Conservation (phyloP, 148 eudicot genomes). For the Nepenthes gracilis region DNA sequence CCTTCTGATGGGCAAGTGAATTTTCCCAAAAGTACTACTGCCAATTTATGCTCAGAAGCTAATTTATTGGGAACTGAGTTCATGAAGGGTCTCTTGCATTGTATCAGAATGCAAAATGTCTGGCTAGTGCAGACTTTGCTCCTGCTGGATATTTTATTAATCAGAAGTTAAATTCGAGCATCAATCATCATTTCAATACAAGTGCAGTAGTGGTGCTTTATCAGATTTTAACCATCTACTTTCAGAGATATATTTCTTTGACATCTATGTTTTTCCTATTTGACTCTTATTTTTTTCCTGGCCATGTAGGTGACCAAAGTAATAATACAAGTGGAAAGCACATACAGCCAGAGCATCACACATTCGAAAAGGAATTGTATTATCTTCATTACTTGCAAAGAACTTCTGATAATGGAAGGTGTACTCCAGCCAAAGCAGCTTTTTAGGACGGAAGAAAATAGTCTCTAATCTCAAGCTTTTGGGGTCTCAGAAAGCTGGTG, state of each 20-base stretch:
- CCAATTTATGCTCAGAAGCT: conserved; percentile 13
- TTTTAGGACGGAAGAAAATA: conserved; percentile 13
- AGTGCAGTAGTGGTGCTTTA: conserved; percentile 7
- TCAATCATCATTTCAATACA: conserved; percentile 12
- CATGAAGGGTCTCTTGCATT: conserved; percentile 15
- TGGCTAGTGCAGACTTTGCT: conserved; percentile 10
- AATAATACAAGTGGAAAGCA: conserved; percentile 18
- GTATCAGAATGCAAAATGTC: conserved; percentile 11
- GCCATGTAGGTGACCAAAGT: conserved; percentile 13
- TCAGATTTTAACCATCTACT: background rate
- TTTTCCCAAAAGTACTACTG: conserved; percentile 19
- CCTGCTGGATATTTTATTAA: conserved; percentile 11
- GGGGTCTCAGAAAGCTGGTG: conserved; percentile 22
- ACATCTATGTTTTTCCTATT: background rate
- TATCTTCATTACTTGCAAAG: conserved; percentile 17
- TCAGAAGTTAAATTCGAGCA: conserved; percentile 13
- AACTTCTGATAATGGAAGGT: conserved; percentile 9
- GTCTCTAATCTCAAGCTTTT: conserved; percentile 17
- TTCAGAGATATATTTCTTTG: background rate
- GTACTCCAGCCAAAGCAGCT: conserved; percentile 10
- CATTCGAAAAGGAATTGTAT: conserved; percentile 14
- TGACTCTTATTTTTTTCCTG: conserved; percentile 11
- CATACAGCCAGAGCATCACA: conserved; percentile 13
- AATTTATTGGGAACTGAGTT: conserved; percentile 12
- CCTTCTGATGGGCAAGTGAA: too few species aligned